Conservation (phyloP, 441 rosid species). For the Gossypium schwendimanii region DNA sequence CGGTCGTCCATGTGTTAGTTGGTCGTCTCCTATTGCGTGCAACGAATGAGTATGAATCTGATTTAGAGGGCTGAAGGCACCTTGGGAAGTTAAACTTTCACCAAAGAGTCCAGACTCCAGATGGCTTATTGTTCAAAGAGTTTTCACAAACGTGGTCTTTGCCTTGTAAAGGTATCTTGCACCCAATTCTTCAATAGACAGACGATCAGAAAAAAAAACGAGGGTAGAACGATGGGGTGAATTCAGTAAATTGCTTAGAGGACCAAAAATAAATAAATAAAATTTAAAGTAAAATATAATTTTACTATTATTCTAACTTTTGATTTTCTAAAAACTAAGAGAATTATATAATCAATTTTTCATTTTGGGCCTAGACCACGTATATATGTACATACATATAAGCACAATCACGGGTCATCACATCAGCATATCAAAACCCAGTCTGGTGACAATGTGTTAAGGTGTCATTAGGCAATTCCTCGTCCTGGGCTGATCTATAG, state of each 20-base stretch:
- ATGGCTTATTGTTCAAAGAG: not conserved
- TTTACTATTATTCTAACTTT: no score
- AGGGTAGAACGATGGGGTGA: no score
- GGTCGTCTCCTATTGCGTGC: slow-evolving; percentile 28
- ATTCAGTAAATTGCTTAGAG: no score
- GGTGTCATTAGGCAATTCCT: not conserved
- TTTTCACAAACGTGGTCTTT: slow-evolving; percentile 6
- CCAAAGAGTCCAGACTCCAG: slow-evolving; percentile 6
- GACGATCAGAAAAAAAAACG: not conserved
- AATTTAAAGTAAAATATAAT: no score
- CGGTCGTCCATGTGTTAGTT: slow-evolving; percentile 20
- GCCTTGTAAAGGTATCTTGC: not conserved
- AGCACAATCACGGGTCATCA: not conserved
- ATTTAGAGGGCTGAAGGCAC: slow-evolving; percentile 20
- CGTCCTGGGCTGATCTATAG: not conserved
- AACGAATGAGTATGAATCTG: slow-evolving; percentile 27
- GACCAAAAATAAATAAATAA: no score
- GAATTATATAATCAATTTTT: no score
- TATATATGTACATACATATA: no score
- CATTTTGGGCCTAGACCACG: no score
- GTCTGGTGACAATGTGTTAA: not conserved
- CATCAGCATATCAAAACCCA: slow-evolving; percentile 25
- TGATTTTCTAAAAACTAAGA: no score
- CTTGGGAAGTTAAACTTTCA: not conserved
- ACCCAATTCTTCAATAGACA: not conserved